phyloP scores from a whole-genome alignment of 768 basidiomycete genomes.

The Megacollybia marginata region DNA sequence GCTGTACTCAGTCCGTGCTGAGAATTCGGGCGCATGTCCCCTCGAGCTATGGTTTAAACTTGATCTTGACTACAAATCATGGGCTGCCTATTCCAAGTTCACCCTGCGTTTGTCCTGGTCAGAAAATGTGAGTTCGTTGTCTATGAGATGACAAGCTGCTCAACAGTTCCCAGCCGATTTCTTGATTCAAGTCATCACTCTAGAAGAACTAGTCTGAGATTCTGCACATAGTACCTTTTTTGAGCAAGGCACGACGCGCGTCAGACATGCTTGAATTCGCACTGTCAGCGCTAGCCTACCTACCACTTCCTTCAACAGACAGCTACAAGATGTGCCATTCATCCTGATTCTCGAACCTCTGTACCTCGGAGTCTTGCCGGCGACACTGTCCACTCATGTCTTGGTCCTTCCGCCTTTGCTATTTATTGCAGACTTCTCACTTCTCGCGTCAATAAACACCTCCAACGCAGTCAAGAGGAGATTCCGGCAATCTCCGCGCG shows the following conservation, averaged over 20 bases:
- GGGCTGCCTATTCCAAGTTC: slow-evolving; percentile 16
- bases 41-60: slow-evolving; percentile 28
- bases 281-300: slow-evolving; percentile 45
- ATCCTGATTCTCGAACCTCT: slow-evolving; percentile 52
- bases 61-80: slow-evolving; percentile 21
- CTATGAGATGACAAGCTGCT: neutral
- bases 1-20: slow-evolving; percentile 22
- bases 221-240: neutral
- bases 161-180: slow-evolving; percentile 34
- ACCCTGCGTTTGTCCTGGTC: slow-evolving; percentile 29
- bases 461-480: too few relatives aligned
- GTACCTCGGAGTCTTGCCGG: slow-evolving; percentile 51
- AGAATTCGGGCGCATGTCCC: slow-evolving; percentile 9
- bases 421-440: too few relatives aligned
- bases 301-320: slow-evolving; percentile 24
- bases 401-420: too few relatives aligned
- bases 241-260: slow-evolving; percentile 22
- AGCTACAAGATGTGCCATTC: slow-evolving; percentile 35
- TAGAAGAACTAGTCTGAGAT: slow-evolving; percentile 3
- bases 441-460: too few relatives aligned
- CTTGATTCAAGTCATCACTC: slow-evolving; percentile 22
- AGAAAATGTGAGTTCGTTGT: slow-evolving; percentile 23
- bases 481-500: too few relatives aligned
- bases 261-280: slow-evolving; percentile 52
- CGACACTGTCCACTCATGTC: slow-evolving; percentile 24